Conservation (phyloP, 345 rosid species). For the Raphanus sativus region DNA sequence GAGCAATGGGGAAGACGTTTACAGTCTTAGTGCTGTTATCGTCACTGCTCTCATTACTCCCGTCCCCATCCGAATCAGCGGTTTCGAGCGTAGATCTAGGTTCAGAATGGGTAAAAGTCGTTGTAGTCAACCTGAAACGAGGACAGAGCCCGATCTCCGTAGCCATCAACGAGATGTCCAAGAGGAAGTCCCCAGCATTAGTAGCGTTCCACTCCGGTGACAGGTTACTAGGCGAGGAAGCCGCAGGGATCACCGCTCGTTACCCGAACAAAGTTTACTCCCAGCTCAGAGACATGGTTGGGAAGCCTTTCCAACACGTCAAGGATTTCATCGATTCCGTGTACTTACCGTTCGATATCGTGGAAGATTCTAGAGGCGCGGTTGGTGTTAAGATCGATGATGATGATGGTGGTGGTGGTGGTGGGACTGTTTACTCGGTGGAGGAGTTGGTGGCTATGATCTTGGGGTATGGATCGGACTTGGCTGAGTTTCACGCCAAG, state of each 20-base stretch:
- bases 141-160: slow-evolving; percentile 90
- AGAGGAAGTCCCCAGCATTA: slow-evolving; percentile 87
- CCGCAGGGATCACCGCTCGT: slow-evolving; percentile 86
- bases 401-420: neutral
- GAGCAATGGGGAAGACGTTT: slow-evolving; percentile 42
- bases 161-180: slow-evolving; percentile 98
- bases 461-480: slow-evolving; percentile 57
- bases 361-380: slow-evolving; percentile 79
- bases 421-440: slow-evolving; percentile 48
- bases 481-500: slow-evolving; percentile 86
- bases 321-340: slow-evolving; percentile 57
- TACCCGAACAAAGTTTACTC: slow-evolving; percentile 81
- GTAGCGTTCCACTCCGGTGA: slow-evolving; percentile 76
- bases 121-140: slow-evolving; percentile 79
- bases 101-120: slow-evolving; percentile 89
- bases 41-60: slow-evolving; percentile 35
- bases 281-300: slow-evolving; percentile 77
- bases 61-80: slow-evolving; percentile 61
- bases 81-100: slow-evolving; percentile 97
- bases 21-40: slow-evolving; percentile 41
- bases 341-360: slow-evolving; percentile 68
- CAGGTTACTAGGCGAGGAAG: slow-evolving; percentile 90
- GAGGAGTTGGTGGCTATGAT: slow-evolving; percentile 97
- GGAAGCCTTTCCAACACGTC: slow-evolving; percentile 71
- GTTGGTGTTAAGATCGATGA: slow-evolving; percentile 61